Conservation (phyloP, 225 moss, liverwort and hornwort genomes). For the Sphagnum tenellum region DNA sequence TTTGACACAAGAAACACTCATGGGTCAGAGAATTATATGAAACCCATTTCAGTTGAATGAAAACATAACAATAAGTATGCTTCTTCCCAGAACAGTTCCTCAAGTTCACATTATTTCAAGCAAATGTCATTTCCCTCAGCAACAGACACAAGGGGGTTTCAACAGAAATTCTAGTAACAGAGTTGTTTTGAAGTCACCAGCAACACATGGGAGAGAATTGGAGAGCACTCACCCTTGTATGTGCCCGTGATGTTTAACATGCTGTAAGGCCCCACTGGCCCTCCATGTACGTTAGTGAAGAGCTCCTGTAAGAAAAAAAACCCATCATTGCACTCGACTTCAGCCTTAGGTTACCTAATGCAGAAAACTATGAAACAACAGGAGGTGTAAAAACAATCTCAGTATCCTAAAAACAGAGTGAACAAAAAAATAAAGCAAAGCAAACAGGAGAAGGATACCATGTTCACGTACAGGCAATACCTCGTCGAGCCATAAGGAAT, state of each 20-base stretch:
- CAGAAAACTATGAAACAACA: conserved; percentile 5
- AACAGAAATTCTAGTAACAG: not conserved
- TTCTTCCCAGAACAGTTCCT: not conserved
- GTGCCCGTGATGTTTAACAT: conserved; percentile 95
- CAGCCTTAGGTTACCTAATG: too few relatives aligned
- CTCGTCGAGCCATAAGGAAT: conserved; percentile 26
- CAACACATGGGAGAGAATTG: not conserved
- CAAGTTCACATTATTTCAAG: too few relatives aligned
- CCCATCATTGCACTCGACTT: not conserved
- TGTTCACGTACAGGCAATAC: not conserved
- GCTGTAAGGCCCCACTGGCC: conserved; percentile 71
- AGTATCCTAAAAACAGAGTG: not conserved
- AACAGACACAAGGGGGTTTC: too few relatives aligned
- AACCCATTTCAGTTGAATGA: too few relatives aligned
- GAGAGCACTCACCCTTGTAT: conserved; percentile 61
- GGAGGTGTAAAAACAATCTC: not conserved
- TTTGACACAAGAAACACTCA: too few relatives aligned
- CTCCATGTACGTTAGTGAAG: conserved; percentile 60
- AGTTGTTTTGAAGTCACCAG: not conserved
- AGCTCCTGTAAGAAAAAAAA: conserved; percentile 37
- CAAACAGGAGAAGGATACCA: not conserved
- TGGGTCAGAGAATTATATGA: too few relatives aligned
- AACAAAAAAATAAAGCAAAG: not conserved
- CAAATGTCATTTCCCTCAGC: too few relatives aligned
- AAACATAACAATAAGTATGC: not conserved